A percentile compares a stretch with the other conserved stretches of the same genome.
These are phyloP conservation scores for Lanmaoa pseudosensibilis DNA, from an alignment of 768 basidiomycete species.

Conservation along the genomic window DNA sequence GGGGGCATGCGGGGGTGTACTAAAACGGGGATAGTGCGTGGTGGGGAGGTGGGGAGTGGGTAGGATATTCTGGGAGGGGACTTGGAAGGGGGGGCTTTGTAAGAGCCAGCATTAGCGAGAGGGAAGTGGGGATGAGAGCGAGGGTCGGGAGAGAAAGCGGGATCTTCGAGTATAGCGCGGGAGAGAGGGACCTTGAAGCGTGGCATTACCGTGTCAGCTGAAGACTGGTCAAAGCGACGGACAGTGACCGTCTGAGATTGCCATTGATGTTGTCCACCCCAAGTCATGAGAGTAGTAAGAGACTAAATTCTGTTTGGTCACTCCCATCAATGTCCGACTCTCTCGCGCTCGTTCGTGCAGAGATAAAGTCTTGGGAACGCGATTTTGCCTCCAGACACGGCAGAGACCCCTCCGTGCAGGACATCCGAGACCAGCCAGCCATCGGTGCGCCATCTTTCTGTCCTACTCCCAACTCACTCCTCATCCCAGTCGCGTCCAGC, in stretches of 20 bases:
- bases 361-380: conserved; percentile 80
- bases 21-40: background rate
- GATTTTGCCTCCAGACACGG: conserved; percentile 57
- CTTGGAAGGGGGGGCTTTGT: conserved; percentile 24
- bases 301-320: background rate
- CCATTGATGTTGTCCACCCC: too few species aligned
- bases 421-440: conserved; percentile 59
- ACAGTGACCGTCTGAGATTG: too few species aligned
- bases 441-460: conserved; percentile 53
- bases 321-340: conserved; percentile 9
- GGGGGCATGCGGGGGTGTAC: too few species aligned
- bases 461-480: conserved; percentile 3
- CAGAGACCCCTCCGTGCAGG: conserved; percentile 63
- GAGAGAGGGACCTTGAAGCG: background rate
- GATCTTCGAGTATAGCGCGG: conserved; percentile 44
- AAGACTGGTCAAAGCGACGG: background rate
- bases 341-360: conserved; percentile 48
- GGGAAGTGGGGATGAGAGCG: conserved; percentile 45
- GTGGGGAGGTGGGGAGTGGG: background rate
- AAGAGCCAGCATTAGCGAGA: conserved; percentile 17
- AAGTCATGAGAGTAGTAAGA: background rate
- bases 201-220: background rate
- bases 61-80: background rate
- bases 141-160: conserved; percentile 61
- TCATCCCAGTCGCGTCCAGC: conserved; percentile 42